Base-by-base conservation (phyloP, 371 early-diverging fungal species). In the Nematocida minor region DNA sequence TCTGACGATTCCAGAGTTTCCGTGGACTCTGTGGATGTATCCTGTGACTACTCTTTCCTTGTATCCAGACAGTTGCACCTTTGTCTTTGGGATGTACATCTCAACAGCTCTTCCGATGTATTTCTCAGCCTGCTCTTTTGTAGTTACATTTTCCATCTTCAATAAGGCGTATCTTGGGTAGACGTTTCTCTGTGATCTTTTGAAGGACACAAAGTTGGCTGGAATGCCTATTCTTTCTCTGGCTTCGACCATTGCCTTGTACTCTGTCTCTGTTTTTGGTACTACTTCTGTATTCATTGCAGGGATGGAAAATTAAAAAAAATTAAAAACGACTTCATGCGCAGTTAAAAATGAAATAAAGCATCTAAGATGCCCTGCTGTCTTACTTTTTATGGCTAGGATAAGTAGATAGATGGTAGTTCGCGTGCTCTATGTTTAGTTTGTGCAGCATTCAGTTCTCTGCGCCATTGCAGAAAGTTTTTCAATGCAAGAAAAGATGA, bases 1-100 rank as follows among this genome's bases (percentile, higher is more conserved):
- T 54, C 79, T 60, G 29, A 85, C 83, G 16, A 82, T 70, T n/a
- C 85, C 85, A 49, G 66, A 78, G 49, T 83, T 82, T 29, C 85
- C 85, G 69, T 85, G 85, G 16, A 68, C 57, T 53, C 70, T 80
- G 6, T 48, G 54, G 27, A 79, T 48, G 68, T 62, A 62, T 57
- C 79, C 69, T 16, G 79, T 78, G 36, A 80, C 78, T 41, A 82
- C 83, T 42, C 81, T 62, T 22, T 71, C 80, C 49, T 74, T 60
- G 44, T 51, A 60, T 62, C 25, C 47, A 34, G 55, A 60, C 64
- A 79, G 81, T 49, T 81, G 64, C 22, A 67, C 64, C 29, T 79
- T 82, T 0, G 36, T 62, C 31, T 80, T 81, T 64, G 77, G 66
- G 40, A 74, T 74, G 70, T 68, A 77, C 48, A 79, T 64, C 22